Percentiles rank a stretch among this genome's conserved stretches.
phyloP scores from a whole-genome alignment of 345 rosid species.

The Cardamine resedifolia region DNA sequence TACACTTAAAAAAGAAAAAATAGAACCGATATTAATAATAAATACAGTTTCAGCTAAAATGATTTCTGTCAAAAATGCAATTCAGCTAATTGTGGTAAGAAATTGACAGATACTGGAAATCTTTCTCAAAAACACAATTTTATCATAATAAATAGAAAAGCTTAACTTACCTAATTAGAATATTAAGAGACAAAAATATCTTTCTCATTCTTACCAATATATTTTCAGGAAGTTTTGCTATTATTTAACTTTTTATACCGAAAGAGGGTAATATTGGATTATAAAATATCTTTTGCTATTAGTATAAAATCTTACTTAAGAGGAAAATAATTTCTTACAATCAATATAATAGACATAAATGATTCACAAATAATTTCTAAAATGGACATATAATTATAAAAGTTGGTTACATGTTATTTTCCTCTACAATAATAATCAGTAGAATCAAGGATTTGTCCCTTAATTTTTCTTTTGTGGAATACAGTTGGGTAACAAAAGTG shows the following conservation, averaged over 20 bases:
- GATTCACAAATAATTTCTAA: neutral
- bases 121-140: neutral
- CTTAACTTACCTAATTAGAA: neutral
- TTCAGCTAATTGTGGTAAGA: neutral
- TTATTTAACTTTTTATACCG: neutral
- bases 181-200: neutral
- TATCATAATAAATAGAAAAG: neutral
- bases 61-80: neutral
- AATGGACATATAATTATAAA: neutral
- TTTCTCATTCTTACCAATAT: neutral
- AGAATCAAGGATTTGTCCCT: no score
- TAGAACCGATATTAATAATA: neutral
- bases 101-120: neutral
- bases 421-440: no score
- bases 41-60: neutral
- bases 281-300: neutral
- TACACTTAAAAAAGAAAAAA: neutral
- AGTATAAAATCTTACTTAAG: conserved; percentile 6
- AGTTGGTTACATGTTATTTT: no score
- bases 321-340: neutral
- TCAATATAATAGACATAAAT: neutral
- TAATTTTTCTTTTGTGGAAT: neutral
- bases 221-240: neutral
- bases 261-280: neutral
- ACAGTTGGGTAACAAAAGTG: neutral